Evolutionary conservation across 1,139 yeast genomes (phyloP).

Genomic region (Scheffersomyces illinoinensis): DNA sequence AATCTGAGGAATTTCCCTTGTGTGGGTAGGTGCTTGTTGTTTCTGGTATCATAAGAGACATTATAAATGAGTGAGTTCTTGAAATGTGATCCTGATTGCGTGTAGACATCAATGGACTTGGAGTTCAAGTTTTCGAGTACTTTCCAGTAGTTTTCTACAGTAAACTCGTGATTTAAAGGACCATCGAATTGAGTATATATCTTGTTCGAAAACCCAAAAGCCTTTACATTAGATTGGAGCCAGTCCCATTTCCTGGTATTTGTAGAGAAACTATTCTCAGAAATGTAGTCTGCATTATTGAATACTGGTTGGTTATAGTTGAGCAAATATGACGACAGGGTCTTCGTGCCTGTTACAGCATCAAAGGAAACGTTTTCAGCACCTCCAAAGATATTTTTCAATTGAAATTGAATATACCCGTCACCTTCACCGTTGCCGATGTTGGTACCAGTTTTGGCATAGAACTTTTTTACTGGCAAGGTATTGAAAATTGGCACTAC

Average conservation of each 20-base stretch:
- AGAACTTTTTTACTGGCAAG: conserved; percentile 63
- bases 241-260: conserved; percentile 69
- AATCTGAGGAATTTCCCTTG: conserved; percentile 55
- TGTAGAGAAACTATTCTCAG: conserved; percentile 55
- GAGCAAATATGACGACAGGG: conserved; percentile 68
- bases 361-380: conserved; percentile 80
- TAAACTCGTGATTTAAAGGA: conserved; percentile 53
- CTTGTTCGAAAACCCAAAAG: conserved; percentile 61
- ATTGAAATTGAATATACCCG: conserved; percentile 78
- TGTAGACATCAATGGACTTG: conserved; percentile 32
- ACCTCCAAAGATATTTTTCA: conserved; percentile 82
- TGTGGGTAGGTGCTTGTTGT: conserved; percentile 55
- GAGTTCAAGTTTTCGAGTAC: conserved; percentile 49
- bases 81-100: conserved; percentile 59
- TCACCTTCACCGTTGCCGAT: conserved; percentile 95
- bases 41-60: conserved; percentile 56
- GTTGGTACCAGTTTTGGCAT: conserved; percentile 89
- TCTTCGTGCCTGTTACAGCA: conserved; percentile 77
- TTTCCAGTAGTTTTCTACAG: conserved; percentile 66
- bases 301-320: conserved; percentile 64
- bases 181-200: conserved; percentile 33
- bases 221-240: conserved; percentile 59
- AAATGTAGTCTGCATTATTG: conserved; percentile 51
- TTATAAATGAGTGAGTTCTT: conserved; percentile 60
- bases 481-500: conserved; percentile 59